A percentile compares a stretch with the other conserved stretches of the same genome.
These are phyloP conservation scores for Populus hybrid DNA, from an alignment of 441 rosid species.

Conservation along the genomic window DNA sequence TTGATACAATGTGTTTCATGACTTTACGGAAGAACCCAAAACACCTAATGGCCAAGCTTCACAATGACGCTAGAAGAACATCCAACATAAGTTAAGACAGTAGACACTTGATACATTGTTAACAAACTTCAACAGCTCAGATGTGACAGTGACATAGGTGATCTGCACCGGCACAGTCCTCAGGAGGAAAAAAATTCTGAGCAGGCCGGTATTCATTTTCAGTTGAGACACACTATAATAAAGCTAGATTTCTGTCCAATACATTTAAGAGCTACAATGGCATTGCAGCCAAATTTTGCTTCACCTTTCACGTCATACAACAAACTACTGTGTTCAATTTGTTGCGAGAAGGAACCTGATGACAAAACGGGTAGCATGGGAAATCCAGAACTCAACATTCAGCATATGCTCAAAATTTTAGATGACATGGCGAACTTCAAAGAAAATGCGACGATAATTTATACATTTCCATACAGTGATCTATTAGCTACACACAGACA, in stretches of 20 bases:
- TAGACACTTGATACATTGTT: background rate
- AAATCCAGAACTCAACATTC: background rate
- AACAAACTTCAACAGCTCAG: background rate
- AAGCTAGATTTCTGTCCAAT: background rate
- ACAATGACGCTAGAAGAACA: background rate
- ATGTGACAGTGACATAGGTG: background rate
- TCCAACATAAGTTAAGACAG: background rate
- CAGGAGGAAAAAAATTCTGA: background rate
- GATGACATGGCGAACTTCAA: background rate
- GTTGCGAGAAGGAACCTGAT: background rate
- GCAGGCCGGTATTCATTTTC: background rate
- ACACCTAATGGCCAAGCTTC: background rate
- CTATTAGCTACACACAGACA: slow-evolving; percentile 5
- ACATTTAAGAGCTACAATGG: background rate
- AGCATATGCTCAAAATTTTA: background rate
- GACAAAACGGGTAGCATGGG: background rate
- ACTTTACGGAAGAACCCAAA: background rate
- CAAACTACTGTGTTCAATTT: background rate
- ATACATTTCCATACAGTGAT: slow-evolving; percentile 4
- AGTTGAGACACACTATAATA: background rate
- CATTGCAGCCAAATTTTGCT: slow-evolving; percentile 4
- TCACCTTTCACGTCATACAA: background rate
- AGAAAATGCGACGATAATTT: slow-evolving; percentile 5
- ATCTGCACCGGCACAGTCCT: background rate
- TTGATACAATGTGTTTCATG: background rate